phyloP scores from a whole-genome alignment of 257 asterid species.

The Solanum lycopersicoides region DNA sequence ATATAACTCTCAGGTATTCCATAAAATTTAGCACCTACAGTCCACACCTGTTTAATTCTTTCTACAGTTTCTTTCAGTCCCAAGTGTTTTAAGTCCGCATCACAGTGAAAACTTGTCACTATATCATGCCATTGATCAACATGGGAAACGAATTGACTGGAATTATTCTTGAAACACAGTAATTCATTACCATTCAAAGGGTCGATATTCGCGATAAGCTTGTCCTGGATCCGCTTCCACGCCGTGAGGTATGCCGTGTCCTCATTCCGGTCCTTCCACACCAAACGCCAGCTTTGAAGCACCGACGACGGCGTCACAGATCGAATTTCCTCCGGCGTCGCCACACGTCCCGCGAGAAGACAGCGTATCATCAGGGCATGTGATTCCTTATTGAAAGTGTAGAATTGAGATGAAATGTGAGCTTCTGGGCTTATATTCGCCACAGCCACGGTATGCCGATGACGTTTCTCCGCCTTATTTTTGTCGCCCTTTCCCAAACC shows the following conservation, averaged over 20 bases:
- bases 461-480: not conserved
- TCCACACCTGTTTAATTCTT: slow-evolving; percentile 85
- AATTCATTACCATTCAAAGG: slow-evolving; percentile 34
- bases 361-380: slow-evolving; percentile 70
- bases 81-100: slow-evolving; percentile 67
- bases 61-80: slow-evolving; percentile 83
- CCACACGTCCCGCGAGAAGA: slow-evolving; percentile 56
- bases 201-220: slow-evolving; percentile 47
- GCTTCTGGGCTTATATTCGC: slow-evolving; percentile 58
- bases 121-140: slow-evolving; percentile 96
- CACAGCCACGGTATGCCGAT: not conserved
- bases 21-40: slow-evolving; percentile 95
- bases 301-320: slow-evolving; percentile 60
- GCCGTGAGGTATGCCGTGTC: slow-evolving; percentile 92
- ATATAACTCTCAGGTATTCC: slow-evolving; percentile 96
- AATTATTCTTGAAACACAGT: slow-evolving; percentile 87
- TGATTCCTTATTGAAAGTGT: slow-evolving; percentile 79
- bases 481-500: not conserved
- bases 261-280: slow-evolving; percentile 97
- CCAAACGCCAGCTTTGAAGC: slow-evolving; percentile 88
- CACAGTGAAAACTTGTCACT: slow-evolving; percentile 72
- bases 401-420: slow-evolving; percentile 87
- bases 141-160: slow-evolving; percentile 71
- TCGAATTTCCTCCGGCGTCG: slow-evolving; percentile 86
- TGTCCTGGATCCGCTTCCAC: slow-evolving; percentile 97